These are phyloP conservation scores for Ganoderma boninense DNA, from an alignment of 1,284 basidiomycete genomes.

Conservation along the genomic window DNA sequence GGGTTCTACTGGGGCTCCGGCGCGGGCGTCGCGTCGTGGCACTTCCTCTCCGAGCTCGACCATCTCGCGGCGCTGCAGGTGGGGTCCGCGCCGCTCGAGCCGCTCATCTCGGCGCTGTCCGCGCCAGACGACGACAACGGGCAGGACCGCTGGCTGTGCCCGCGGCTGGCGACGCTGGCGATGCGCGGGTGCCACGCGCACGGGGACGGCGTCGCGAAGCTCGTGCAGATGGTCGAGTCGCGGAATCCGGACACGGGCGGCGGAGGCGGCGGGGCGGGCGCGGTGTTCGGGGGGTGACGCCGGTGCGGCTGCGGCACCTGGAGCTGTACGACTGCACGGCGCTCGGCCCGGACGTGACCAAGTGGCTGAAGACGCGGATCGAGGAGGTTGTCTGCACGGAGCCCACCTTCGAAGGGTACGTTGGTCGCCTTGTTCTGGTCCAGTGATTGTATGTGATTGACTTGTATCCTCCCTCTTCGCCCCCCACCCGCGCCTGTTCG, in stretches of 20 bases:
- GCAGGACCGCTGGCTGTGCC: constrained; percentile 67
- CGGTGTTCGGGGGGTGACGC: constrained; percentile 43
- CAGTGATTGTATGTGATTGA: constrained; percentile 18
- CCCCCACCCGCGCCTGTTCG: no score
- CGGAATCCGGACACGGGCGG: constrained; percentile 62
- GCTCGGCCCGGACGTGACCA: constrained; percentile 69
- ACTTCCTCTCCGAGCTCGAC: constrained; percentile 55
- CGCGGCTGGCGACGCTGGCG: constrained; percentile 60
- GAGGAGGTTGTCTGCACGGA: constrained; percentile 68
- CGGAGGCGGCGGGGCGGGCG: constrained; percentile 28
- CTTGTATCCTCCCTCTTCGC: background rate
- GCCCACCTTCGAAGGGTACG: constrained; percentile 48
- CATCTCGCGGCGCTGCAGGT: constrained; percentile 64
- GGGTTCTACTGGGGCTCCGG: constrained; percentile 53
- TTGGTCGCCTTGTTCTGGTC: constrained; percentile 32
- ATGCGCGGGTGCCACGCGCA: constrained; percentile 69
- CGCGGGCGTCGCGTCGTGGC: constrained; percentile 56
- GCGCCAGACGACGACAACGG: constrained; percentile 62
- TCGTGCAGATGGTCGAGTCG: constrained; percentile 73
- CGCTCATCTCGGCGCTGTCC: constrained; percentile 61
- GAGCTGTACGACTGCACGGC: constrained; percentile 71
- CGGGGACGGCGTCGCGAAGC: constrained; percentile 65
- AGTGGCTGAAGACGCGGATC: constrained; percentile 67
- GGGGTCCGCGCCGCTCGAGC: constrained; percentile 69
- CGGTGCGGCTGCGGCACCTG: constrained; percentile 57